A percentile compares a stretch with the other conserved stretches of the same genome.
Conservation (phyloP, 257 asterid species). For the Cordia subcordata region DNA sequence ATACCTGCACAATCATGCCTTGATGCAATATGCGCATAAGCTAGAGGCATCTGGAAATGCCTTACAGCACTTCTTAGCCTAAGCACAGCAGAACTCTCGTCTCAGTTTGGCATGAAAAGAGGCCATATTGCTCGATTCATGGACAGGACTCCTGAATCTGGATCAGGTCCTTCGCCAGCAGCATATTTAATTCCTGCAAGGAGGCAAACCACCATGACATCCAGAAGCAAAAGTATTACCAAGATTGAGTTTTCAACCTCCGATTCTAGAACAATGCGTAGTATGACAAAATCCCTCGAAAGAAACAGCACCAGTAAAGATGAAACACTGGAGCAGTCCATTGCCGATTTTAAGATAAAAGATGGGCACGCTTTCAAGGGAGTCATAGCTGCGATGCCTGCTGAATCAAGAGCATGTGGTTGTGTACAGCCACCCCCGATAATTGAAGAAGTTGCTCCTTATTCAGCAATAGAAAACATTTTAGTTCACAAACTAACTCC, state of each 20-base stretch:
- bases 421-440: slow-evolving; percentile 60
- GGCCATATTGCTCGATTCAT: slow-evolving; percentile 70
- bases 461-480: slow-evolving; percentile 52
- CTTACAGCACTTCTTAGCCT: slow-evolving; percentile 53
- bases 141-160: slow-evolving; percentile 42
- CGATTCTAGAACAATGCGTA: slow-evolving; percentile 30
- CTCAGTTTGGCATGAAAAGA: slow-evolving; percentile 60
- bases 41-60: slow-evolving; percentile 52
- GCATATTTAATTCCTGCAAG: slow-evolving; percentile 32
- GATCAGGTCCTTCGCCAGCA: slow-evolving; percentile 32
- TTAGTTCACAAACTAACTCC: slow-evolving; percentile 70
- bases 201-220: slow-evolving; percentile 26
- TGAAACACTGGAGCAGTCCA: slow-evolving; percentile 47
- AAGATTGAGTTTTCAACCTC: slow-evolving; percentile 29
- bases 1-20: slow-evolving; percentile 67
- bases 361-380: slow-evolving; percentile 74
- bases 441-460: slow-evolving; percentile 63
- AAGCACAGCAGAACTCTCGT: slow-evolving; percentile 39
- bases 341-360: slow-evolving; percentile 57
- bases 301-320: slow-evolving; percentile 23
- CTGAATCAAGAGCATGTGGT: slow-evolving; percentile 70
- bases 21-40: slow-evolving; percentile 61
- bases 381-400: slow-evolving; percentile 65
- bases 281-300: slow-evolving; percentile 26
- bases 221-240: slow-evolving; percentile 38